Percentiles rank a stretch among this genome's conserved stretches.
Evolutionary conservation across 1,284 basidiomycete genomes (phyloP).

Genomic region (Pseudozyma pruni): DNA sequence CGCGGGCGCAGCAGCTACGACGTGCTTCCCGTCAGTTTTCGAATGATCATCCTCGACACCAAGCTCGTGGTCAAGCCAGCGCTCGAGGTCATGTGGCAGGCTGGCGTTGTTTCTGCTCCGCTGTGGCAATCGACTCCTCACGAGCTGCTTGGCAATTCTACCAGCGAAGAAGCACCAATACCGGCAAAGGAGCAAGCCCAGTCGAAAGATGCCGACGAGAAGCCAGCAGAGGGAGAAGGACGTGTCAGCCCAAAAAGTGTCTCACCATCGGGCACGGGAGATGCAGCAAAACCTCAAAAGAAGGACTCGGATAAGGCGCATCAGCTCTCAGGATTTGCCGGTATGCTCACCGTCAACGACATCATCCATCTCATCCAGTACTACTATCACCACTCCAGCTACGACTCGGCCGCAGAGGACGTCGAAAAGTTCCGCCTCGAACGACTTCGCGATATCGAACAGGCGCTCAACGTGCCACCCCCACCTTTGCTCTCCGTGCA

Average conservation of each 20-base stretch:
- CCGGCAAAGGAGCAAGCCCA: neutral
- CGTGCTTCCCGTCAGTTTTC: conserved; percentile 93
- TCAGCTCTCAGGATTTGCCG: conserved; percentile 61
- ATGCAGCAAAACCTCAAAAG: too few relatives aligned
- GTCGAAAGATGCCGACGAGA: neutral
- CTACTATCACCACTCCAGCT: conserved; percentile 69
- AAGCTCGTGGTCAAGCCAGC: conserved; percentile 65
- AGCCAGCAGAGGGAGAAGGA: neutral
- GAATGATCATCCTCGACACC: conserved; percentile 90
- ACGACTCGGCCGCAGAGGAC: conserved; percentile 87
- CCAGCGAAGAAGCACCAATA: conserved; percentile 3
- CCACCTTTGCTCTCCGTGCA: conserved; percentile 91
- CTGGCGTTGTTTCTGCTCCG: conserved; percentile 90
- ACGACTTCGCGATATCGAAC: conserved; percentile 80
- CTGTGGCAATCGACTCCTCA: conserved; percentile 74
- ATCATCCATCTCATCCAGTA: conserved; percentile 67
- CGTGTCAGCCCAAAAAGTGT: conserved; percentile 24
- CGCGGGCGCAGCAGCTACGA: conserved; percentile 89
- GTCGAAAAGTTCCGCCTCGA: conserved; percentile 95
- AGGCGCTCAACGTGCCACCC: conserved; percentile 86
- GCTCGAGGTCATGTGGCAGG: conserved; percentile 67
- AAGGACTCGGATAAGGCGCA: conserved; percentile 20
- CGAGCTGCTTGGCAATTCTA: conserved; percentile 21
- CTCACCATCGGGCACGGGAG: too few relatives aligned
- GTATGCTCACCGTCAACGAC: conserved; percentile 67